Percentiles rank a stretch among this genome's conserved stretches.
Conservation (phyloP, 1,284 basidiomycete genomes). For the Trichosporon coremiiforme region DNA sequence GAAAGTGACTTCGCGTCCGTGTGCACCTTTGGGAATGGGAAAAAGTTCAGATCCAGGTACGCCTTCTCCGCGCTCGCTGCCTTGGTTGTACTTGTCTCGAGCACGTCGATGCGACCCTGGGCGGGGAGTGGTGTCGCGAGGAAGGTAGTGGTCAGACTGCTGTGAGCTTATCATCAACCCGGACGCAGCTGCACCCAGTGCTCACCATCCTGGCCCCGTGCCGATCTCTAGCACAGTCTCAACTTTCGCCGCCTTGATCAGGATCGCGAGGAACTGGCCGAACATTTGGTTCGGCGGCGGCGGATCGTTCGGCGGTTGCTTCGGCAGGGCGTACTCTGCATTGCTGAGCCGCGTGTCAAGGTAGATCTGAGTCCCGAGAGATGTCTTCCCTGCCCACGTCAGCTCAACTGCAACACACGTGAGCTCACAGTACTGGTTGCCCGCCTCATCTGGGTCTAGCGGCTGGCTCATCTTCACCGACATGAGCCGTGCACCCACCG, state of each 20-base stretch:
- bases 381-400: neutral
- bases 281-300: conserved; percentile 18
- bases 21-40: conserved; percentile 49
- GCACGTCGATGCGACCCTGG: conserved; percentile 50
- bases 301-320: neutral
- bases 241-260: conserved; percentile 41
- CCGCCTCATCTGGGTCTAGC: neutral
- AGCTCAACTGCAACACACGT: neutral
- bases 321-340: conserved; percentile 1
- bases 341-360: conserved; percentile 1
- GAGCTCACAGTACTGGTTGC: conserved; percentile 6
- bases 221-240: conserved; percentile 50
- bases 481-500: neutral
- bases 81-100: conserved; percentile 42
- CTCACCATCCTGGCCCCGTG: conserved; percentile 47
- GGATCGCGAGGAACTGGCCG: conserved; percentile 47
- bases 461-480: conserved; percentile 6
- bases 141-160: conserved; percentile 47
- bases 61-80: conserved; percentile 45
- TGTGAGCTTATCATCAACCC: neutral
- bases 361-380: conserved; percentile 9
- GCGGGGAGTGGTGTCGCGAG: conserved; percentile 42
- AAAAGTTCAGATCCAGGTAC: conserved; percentile 47
- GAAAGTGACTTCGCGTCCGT: conserved; percentile 36
- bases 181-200: neutral